Evolutionary conservation across 2,329 filamentous ascomycete genomes (phyloP), one percentile per base, ranked within the genome.

Genomic region (Ampelomyces quisqualis): DNA sequence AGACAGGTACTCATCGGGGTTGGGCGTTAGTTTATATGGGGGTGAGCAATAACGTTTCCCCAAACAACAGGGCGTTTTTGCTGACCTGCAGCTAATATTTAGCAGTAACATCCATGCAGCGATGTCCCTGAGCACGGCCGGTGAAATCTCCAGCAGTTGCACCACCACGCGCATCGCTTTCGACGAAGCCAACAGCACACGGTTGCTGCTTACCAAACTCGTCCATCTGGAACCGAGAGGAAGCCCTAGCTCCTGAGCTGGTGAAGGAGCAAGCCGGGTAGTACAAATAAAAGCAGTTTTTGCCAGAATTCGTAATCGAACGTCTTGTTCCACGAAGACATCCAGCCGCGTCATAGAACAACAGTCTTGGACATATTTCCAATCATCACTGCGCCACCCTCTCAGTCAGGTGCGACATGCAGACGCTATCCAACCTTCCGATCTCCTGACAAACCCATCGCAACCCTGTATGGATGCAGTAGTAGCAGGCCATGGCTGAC

Each of bases 31-130:
- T n/a, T n/a, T n/a, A n/a, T n/a, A n/a, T n/a, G n/a, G n/a, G n/a
- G n/a, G n/a, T n/a, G n/a, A n/a, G n/a, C n/a, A n/a, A n/a, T n/a
- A n/a, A n/a, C n/a, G n/a, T n/a, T n/a, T n/a, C n/a, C n/a, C n/a
- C n/a, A n/a, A n/a, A n/a, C n/a, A n/a, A n/a, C n/a, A n/a, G n/a
- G 20, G 28, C 28, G 13, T 38, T 38, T 20, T 17, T 38, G 27
- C 28, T 38, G 20, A 38, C 28, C 9, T 38, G 29, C 36, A 38
- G 29, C 36, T 38, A 38, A 26, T 32, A 3, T 31, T 38, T 32
- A 32, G 28, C 26, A 18, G 24, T 19, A 19, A 38, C 19, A 28
- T n/a, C 22, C 19, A 9, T 28, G 29, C 36, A 32, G 20, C 36
- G 9, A 35, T 22, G 11, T 29, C 22, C 38, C 23, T 5, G 11